Percentiles rank a stretch among this genome's conserved stretches.
phyloP scores from a whole-genome alignment of 495 filamentous ascomycete genomes.

The Aspergillus sparsus region DNA sequence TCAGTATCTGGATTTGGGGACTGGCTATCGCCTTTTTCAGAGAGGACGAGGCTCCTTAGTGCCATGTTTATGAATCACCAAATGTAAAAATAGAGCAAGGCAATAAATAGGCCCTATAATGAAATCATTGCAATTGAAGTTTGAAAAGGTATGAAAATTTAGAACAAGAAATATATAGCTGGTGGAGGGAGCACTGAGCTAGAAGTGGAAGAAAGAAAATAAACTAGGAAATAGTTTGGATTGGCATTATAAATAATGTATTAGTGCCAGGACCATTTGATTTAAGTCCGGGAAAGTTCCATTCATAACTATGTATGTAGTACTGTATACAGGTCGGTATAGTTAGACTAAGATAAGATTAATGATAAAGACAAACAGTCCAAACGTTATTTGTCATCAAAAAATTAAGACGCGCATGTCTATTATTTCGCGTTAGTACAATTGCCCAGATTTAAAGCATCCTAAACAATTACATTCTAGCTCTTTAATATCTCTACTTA shows the following conservation, averaged over 20 bases:
- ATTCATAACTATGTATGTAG: too few relatives aligned
- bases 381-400: constrained; percentile 14
- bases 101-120: not conserved
- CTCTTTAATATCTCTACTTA: too few relatives aligned
- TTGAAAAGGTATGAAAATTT: not conserved
- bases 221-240: too few relatives aligned
- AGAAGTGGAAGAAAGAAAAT: too few relatives aligned
- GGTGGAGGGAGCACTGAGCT: too few relatives aligned
- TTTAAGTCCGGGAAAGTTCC: too few relatives aligned
- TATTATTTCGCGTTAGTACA: constrained; percentile 9
- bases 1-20: constrained; percentile 9
- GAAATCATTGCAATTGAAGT: constrained; percentile 6
- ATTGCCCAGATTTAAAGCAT: not conserved
- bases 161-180: too few relatives aligned
- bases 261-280: too few relatives aligned
- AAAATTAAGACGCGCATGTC: constrained; percentile 4
- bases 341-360: not conserved
- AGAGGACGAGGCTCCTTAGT: not conserved
- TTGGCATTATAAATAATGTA: too few relatives aligned
- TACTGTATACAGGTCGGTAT: too few relatives aligned
- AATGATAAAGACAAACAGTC: constrained; percentile 16
- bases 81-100: not conserved
- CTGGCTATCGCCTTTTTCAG: constrained; percentile 5
- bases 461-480: too few relatives aligned
- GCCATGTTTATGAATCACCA: constrained; percentile 2